Evolutionary conservation across 106 monocot species (phyloP).

Genomic region (Acorus calamus): DNA sequence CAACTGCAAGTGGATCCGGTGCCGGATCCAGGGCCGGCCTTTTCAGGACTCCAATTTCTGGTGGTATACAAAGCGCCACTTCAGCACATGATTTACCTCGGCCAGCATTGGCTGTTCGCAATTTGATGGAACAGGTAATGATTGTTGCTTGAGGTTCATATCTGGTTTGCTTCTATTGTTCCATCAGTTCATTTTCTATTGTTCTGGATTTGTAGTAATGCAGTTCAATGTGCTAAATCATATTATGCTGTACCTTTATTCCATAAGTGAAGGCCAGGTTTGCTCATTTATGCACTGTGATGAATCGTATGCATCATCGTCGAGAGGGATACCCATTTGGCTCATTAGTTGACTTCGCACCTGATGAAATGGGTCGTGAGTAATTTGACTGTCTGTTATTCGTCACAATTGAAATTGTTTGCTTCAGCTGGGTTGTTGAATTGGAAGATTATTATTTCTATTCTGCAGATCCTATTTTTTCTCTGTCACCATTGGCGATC

Average conservation of each 20-base stretch:
- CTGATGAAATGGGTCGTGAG: slow-evolving; percentile 87
- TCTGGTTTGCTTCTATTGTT: neutral
- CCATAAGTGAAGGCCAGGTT: slow-evolving; percentile 57
- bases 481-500: slow-evolving; percentile 85
- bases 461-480: slow-evolving; percentile 86
- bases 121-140: slow-evolving; percentile 91
- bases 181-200: neutral
- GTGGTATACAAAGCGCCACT: slow-evolving; percentile 96
- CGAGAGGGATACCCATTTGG: slow-evolving; percentile 94
- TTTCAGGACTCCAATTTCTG: slow-evolving; percentile 89
- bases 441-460: neutral
- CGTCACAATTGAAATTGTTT: neutral
- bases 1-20: slow-evolving; percentile 23
- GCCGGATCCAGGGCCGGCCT: slow-evolving; percentile 67
- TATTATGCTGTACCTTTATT: slow-evolving; percentile 1
- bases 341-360: slow-evolving; percentile 89
- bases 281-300: slow-evolving; percentile 87
- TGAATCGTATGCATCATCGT: slow-evolving; percentile 93
- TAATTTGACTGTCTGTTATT: neutral
- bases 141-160: neutral
- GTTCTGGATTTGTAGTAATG: neutral
- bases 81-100: slow-evolving; percentile 83
- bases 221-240: neutral
- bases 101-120: slow-evolving; percentile 92
- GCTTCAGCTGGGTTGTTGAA: neutral